A percentile compares a stretch with the other conserved stretches of the same genome.
Conservation (phyloP, 352 stramenopile species). For the Phytophthora colocasiae region DNA sequence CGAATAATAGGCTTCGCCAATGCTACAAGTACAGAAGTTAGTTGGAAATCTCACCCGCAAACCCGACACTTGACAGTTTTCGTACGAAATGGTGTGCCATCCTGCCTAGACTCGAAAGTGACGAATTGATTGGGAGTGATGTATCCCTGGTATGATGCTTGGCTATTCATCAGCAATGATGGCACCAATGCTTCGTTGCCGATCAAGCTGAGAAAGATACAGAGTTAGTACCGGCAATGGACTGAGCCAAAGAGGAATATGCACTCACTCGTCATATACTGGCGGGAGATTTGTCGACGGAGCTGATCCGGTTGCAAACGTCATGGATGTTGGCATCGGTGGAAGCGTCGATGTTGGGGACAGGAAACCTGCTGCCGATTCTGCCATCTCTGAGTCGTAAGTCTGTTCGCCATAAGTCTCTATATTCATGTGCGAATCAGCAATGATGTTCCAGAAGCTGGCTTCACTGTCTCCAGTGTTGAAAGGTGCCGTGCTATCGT, state of each 20-base stretch:
- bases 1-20: conserved; percentile 81
- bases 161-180: conserved; percentile 23
- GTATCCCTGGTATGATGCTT: conserved; percentile 15
- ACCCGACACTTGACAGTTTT: neutral
- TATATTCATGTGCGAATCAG: conserved; percentile 38
- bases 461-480: conserved; percentile 62
- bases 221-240: neutral
- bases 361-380: conserved; percentile 34
- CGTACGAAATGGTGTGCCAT: conserved; percentile 54
- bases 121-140: conserved; percentile 28
- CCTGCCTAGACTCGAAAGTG: conserved; percentile 36
- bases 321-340: conserved; percentile 7
- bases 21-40: conserved; percentile 39
- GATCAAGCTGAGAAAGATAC: conserved; percentile 7
- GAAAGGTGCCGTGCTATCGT: neutral
- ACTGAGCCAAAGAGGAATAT: neutral
- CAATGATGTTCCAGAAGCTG: conserved; percentile 50
- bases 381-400: conserved; percentile 47
- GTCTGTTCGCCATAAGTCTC: conserved; percentile 39
- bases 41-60: neutral
- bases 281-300: conserved; percentile 27
- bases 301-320: conserved; percentile 22
- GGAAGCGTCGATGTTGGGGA: conserved; percentile 18
- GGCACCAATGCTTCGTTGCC: conserved; percentile 6
- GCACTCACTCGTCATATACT: conserved; percentile 44